Percentiles rank a stretch among this genome's conserved stretches.
Evolutionary conservation across 2,329 filamentous ascomycete genomes (phyloP).

Genomic region (Diaporthe ampelina): DNA sequence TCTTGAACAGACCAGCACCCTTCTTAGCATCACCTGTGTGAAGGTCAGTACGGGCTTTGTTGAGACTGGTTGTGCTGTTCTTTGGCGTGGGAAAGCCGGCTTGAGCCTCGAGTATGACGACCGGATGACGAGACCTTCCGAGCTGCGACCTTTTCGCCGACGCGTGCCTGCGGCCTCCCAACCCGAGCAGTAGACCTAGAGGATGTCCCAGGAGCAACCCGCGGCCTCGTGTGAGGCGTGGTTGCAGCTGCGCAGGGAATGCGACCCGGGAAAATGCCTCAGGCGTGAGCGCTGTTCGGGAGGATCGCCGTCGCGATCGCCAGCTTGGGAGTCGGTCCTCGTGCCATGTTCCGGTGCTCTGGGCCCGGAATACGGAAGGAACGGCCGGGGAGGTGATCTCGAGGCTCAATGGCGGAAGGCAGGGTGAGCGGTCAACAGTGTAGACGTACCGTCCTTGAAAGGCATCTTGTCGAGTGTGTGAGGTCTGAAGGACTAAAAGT

Average conservation of each 20-base stretch:
- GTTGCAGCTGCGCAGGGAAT: constrained; percentile 37
- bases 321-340: constrained; percentile 45
- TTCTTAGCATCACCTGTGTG: constrained; percentile 89
- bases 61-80: background rate
- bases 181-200: background rate
- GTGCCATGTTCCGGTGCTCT: background rate
- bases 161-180: background rate
- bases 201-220: background rate
- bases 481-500: constrained; percentile 44
- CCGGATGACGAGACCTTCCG: background rate
- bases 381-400: constrained; percentile 6
- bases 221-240: constrained; percentile 11
- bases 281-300: constrained; percentile 41
- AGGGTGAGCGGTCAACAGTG: constrained; percentile 22
- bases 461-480: constrained; percentile 53
- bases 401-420: constrained; percentile 44
- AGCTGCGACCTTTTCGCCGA: background rate
- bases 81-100: background rate
- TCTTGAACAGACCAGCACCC: constrained; percentile 99
- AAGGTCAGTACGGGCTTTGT: constrained; percentile 7
- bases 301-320: background rate
- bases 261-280: constrained; percentile 52
- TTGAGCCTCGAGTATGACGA: background rate
- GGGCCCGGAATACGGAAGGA: no score
- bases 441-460: constrained; percentile 55